phyloP scores from a whole-genome alignment of 2,329 filamentous ascomycete genomes.

The Myotisia sp. region DNA sequence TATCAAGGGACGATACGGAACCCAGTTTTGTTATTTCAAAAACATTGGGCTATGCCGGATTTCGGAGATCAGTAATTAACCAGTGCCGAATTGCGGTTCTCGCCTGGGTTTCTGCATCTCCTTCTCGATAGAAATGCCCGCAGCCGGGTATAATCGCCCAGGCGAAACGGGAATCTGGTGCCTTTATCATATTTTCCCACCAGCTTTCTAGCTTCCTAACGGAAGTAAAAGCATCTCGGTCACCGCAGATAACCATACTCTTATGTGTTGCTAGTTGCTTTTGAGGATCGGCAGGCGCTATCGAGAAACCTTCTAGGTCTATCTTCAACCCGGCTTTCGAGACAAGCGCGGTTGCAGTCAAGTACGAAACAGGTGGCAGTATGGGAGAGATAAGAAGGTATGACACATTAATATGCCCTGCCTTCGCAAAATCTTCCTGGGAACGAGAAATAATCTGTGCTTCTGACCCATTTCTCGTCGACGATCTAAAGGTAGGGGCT shows the following conservation, averaged over 20 bases:
- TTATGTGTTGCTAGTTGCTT: slow-evolving; percentile 43
- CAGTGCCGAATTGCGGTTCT: slow-evolving; percentile 29
- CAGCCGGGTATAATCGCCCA: slow-evolving; percentile 38
- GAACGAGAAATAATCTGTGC: too few relatives aligned
- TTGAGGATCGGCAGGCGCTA: slow-evolving; percentile 31
- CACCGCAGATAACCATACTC: slow-evolving; percentile 60
- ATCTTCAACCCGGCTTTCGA: slow-evolving; percentile 15
- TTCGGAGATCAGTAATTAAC: slow-evolving; percentile 16
- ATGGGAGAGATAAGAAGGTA: slow-evolving; percentile 55
- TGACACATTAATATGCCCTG: slow-evolving; percentile 17
- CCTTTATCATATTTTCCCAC: slow-evolving; percentile 40
- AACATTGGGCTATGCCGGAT: too few relatives aligned
- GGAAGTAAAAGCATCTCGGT: slow-evolving; percentile 59
- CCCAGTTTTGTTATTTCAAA: too few relatives aligned
- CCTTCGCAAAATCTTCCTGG: neutral
- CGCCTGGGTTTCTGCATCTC: slow-evolving; percentile 32
- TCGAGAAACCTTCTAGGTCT: slow-evolving; percentile 17
- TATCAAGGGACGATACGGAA: neutral
- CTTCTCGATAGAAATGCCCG: slow-evolving; percentile 51
- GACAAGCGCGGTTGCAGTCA: slow-evolving; percentile 48
- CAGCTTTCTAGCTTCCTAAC: slow-evolving; percentile 51
- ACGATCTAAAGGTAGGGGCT: too few relatives aligned
- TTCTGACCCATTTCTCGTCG: neutral
- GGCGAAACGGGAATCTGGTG: slow-evolving; percentile 34
- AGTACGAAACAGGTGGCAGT: slow-evolving; percentile 38